Base-by-base conservation (phyloP, 768 basidiomycete species). In the Lentinula lateritia region DNA sequence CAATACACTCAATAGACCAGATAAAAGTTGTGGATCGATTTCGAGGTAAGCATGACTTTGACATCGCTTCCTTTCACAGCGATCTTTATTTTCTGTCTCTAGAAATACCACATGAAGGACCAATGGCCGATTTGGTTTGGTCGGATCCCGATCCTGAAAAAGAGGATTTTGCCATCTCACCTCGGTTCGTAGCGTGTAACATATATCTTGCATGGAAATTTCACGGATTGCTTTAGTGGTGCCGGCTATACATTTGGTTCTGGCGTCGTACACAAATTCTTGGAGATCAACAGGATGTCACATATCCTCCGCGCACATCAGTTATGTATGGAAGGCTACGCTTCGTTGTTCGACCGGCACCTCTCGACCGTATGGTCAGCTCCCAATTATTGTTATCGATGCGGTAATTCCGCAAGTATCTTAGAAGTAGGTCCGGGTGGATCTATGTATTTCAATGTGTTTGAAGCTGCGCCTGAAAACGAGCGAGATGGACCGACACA, bases 101-200 rank as follows among this genome's bases (percentile, higher is more conserved):
- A 95, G 97, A 99, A 80, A 98, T 99, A 62, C 97, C 97, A 46
- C 97, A 98, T 68, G 97, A 99, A 74, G 97, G 97, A 3, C 96
- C 97, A 32, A 98, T 99, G 95, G 96, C 96, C 12, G 97, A 99
- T 82, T 83, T 99, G 34, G 97, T 99, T 1, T 99, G 97, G 97
- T 98, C 95, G 50, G 97, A 99, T 82, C 97, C 97, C 39, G 97
- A 99, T 76, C 87, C 93, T 41, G 97, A 99, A 74, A 99, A 98
- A 73, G 97, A 98, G 73, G 97, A 98, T 70, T 99, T 98, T 72
- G 96, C 97, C 34, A 98, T 99, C 75, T 97, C 95, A 62, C 96
- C 96, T 61, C 86, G 96, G 95, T 96, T 65, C 60, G 83, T 75
- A 28, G 55, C 45, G 50, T 65, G 57, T 67, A 28, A 28, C 28